phyloP scores from a whole-genome alignment of 1,139 yeast species.

The Geotrichum carabidarum region DNA sequence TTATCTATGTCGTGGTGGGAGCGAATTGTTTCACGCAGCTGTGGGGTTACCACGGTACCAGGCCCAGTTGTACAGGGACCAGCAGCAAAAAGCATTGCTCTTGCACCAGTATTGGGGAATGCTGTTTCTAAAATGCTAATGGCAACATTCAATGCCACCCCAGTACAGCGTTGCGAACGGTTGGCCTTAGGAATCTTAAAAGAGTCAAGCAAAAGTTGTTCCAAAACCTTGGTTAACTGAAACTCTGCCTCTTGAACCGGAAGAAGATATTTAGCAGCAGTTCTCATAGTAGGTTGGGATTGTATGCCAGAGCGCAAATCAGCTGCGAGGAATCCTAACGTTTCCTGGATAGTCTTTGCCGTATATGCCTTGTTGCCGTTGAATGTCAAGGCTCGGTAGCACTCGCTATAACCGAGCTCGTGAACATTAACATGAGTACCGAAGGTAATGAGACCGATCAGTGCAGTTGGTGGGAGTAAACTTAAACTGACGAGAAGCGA shows the following conservation, averaged over 20 bases:
- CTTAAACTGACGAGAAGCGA: slow-evolving; percentile 50
- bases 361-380: slow-evolving; percentile 59
- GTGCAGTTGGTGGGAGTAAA: slow-evolving; percentile 52
- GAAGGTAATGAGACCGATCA: slow-evolving; percentile 49
- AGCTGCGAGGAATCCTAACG: slow-evolving; percentile 49
- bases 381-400: slow-evolving; percentile 42
- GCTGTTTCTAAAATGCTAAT: slow-evolving; percentile 47
- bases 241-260: slow-evolving; percentile 49
- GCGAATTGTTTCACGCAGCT: slow-evolving; percentile 85
- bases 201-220: slow-evolving; percentile 48
- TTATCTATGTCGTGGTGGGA: slow-evolving; percentile 89
- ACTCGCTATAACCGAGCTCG: slow-evolving; percentile 45
- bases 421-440: slow-evolving; percentile 65
- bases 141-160: slow-evolving; percentile 62
- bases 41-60: slow-evolving; percentile 80
- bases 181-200: slow-evolving; percentile 47
- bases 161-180: slow-evolving; percentile 58
- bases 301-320: slow-evolving; percentile 34
- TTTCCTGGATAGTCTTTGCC: slow-evolving; percentile 47
- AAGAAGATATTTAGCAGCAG: slow-evolving; percentile 32
- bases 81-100: slow-evolving; percentile 58
- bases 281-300: slow-evolving; percentile 17
- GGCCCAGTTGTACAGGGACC: slow-evolving; percentile 91
- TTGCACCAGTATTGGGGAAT: slow-evolving; percentile 52
- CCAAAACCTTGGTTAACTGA: slow-evolving; percentile 50